phyloP scores from a whole-genome alignment of 768 basidiomycete genomes.

The Rhodocollybia butyracea region DNA sequence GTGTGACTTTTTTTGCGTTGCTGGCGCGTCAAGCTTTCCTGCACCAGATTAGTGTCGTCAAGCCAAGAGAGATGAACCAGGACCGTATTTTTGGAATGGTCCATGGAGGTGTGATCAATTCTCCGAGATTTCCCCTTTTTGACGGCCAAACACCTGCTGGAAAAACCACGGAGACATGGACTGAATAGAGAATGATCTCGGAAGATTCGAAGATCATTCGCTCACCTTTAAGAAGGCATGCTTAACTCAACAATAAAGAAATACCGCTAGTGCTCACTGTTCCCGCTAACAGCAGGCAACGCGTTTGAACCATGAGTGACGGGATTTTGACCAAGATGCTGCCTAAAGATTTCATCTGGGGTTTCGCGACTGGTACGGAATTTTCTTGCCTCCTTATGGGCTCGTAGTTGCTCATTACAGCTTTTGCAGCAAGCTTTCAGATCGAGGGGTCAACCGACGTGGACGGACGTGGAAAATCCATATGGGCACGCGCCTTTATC shows the following conservation, averaged over 20 bases:
- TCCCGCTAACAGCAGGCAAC: neutral
- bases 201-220: conserved; percentile 5
- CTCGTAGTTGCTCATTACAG: neutral
- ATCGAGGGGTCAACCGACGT: conserved; percentile 64
- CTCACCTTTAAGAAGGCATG: neutral
- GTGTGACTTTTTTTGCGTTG: too few species aligned
- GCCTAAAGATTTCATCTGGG: conserved; percentile 63
- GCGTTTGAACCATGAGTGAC: neutral
- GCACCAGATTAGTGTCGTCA: neutral
- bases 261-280: too few species aligned
- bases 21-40: too few species aligned
- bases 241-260: neutral
- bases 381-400: conserved; percentile 4
- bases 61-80: too few species aligned
- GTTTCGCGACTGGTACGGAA: conserved; percentile 62
- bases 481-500: too few species aligned
- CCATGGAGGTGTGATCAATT: conserved; percentile 25
- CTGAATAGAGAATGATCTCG: conserved; percentile 11
- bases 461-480: conserved; percentile 63
- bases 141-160: conserved; percentile 14
- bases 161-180: conserved; percentile 43
- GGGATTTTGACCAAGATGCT: conserved; percentile 29
- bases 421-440: conserved; percentile 58
- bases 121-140: neutral
- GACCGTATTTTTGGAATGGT: too few species aligned